Conservation (phyloP, 2,329 filamentous ascomycete species). For the Cercospora beticola region DNA sequence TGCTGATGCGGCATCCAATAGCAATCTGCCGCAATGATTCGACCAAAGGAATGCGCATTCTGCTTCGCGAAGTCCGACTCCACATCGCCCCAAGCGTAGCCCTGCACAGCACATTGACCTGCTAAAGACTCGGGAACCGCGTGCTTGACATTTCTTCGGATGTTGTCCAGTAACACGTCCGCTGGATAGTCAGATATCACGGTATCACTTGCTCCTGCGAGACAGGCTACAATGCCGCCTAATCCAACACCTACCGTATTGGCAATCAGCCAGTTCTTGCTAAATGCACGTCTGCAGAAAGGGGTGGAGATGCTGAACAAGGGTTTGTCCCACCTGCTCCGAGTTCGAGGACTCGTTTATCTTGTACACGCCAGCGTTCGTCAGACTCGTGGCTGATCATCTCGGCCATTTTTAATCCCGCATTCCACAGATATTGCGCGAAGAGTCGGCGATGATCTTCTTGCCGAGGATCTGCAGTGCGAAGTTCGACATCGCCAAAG, state of each 20-base stretch:
- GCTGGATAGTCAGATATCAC: slow-evolving; percentile 69
- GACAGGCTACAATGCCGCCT: slow-evolving; percentile 47
- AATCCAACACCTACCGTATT: slow-evolving; percentile 46
- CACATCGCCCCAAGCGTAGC: slow-evolving; percentile 65
- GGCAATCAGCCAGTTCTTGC: slow-evolving; percentile 27
- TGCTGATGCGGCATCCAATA: slow-evolving; percentile 76
- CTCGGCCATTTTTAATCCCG: slow-evolving; percentile 51
- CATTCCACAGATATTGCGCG: slow-evolving; percentile 73
- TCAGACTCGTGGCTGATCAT: slow-evolving; percentile 39
- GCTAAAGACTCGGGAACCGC: slow-evolving; percentile 45
- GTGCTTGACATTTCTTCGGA: slow-evolving; percentile 57
- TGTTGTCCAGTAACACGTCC: slow-evolving; percentile 57
- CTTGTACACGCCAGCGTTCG: slow-evolving; percentile 50
- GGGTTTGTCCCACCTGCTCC: slow-evolving; percentile 57
- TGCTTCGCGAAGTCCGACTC: slow-evolving; percentile 42
- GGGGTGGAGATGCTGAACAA: too few species aligned
- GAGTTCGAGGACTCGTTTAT: slow-evolving; percentile 60
- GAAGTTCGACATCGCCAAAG: slow-evolving; percentile 43
- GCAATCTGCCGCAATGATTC: slow-evolving; percentile 69
- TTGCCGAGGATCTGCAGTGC: slow-evolving; percentile 47
- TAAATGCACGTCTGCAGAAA: slow-evolving; percentile 11
- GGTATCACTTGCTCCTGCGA: slow-evolving; percentile 51
- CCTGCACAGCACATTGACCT: slow-evolving; percentile 50
- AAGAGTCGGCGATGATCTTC: slow-evolving; percentile 62
- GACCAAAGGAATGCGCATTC: slow-evolving; percentile 52